Percentiles rank a stretch among this genome's conserved stretches.
phyloP scores from a whole-genome alignment of 192 early-diverging fungal species.

The Linnemannia elongata region DNA sequence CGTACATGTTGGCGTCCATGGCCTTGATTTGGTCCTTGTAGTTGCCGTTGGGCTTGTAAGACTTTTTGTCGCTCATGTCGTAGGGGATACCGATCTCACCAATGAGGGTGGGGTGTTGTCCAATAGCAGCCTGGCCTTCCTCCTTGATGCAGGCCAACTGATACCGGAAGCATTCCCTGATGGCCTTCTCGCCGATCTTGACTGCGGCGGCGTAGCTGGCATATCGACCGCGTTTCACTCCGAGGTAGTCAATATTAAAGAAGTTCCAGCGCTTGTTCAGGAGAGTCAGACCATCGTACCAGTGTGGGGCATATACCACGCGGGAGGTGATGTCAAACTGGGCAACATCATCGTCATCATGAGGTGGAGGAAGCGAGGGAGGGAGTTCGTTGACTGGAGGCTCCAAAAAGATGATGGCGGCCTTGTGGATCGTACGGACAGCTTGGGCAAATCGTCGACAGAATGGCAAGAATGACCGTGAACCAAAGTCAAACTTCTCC shows the following conservation, averaged over 20 bases:
- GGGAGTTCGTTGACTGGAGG: slow-evolving; percentile 67
- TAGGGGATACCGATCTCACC: slow-evolving; percentile 71
- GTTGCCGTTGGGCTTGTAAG: slow-evolving; percentile 32
- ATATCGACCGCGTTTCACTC: slow-evolving; percentile 69
- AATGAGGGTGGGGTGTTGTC: slow-evolving; percentile 61
- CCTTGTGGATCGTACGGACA: slow-evolving; percentile 59
- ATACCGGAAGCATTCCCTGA: slow-evolving; percentile 64
- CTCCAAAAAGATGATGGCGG: slow-evolving; percentile 71
- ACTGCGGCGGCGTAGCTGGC: slow-evolving; percentile 61
- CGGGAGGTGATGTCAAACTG: slow-evolving; percentile 52
- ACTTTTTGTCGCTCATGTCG: slow-evolving; percentile 58
- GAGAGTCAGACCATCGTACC: slow-evolving; percentile 73
- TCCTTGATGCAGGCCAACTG: slow-evolving; percentile 60
- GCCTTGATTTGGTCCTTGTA: slow-evolving; percentile 64
- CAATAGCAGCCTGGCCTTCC: slow-evolving; percentile 62
- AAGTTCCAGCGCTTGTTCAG: slow-evolving; percentile 70
- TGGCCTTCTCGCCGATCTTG: slow-evolving; percentile 65
- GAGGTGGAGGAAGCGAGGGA: slow-evolving; percentile 59
- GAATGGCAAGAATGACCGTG: slow-evolving; percentile 67
- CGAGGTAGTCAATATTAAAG: slow-evolving; percentile 70
- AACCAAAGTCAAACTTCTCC: slow-evolving; percentile 63
- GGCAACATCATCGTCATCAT: slow-evolving; percentile 52
- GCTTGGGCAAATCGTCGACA: slow-evolving; percentile 51
- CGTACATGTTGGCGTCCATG: slow-evolving; percentile 67
- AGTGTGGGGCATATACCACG: slow-evolving; percentile 71